Conservation (phyloP, 192 early-diverging fungal species). For the Cetraspora pellucida region DNA sequence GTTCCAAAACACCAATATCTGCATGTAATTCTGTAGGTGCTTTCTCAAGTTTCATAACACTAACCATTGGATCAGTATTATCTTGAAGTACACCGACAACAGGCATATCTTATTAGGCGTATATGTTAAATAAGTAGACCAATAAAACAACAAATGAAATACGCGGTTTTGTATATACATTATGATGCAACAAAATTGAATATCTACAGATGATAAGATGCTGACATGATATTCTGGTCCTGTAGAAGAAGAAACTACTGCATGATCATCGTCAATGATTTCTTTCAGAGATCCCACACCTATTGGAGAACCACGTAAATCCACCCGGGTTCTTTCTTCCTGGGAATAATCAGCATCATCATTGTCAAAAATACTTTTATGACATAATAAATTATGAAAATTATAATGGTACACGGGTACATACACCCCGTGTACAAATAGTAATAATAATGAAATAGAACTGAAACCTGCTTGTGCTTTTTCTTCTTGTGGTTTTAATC, state of each 20-base stretch:
- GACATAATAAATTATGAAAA: too few species aligned
- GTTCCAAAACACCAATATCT: too few species aligned
- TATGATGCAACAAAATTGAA: conserved; percentile 92
- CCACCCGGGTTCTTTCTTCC: conserved; percentile 93
- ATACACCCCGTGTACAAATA: too few species aligned
- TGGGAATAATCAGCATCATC: too few species aligned
- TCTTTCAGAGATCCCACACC: conserved; percentile 89
- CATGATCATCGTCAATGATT: too few species aligned
- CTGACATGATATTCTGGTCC: conserved; percentile 98
- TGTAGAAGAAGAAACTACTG: too few species aligned
- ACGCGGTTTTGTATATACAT: conserved; percentile 59
- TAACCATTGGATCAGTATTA: too few species aligned
- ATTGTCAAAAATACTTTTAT: too few species aligned
- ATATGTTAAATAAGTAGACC: neutral
- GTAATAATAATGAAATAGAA: neutral
- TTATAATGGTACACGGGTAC: too few species aligned
- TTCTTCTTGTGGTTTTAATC: conserved; percentile 94
- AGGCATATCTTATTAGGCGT: conserved; percentile 63
- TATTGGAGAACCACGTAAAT: conserved; percentile 97
- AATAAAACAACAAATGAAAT: neutral
- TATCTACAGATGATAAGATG: conserved; percentile 98
- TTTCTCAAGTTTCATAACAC: too few species aligned
- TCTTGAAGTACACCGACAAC: too few species aligned
- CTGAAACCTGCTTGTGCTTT: neutral
- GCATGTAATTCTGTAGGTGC: too few species aligned